These are phyloP conservation scores for Clausena lansium DNA, from an alignment of 345 rosid genomes.

Conservation along the genomic window DNA sequence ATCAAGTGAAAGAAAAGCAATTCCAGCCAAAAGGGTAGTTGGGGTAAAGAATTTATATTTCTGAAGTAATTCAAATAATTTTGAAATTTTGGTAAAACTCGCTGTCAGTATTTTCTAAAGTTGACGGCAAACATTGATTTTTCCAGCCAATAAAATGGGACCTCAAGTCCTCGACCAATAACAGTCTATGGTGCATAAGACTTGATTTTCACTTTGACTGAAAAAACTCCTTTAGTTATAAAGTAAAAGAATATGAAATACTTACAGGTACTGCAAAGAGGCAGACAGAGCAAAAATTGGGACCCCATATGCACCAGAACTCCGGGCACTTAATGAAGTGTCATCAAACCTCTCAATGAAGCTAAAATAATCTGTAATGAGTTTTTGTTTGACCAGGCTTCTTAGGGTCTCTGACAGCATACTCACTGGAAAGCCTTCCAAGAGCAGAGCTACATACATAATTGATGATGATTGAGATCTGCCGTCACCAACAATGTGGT, in stretches of 20 bases:
- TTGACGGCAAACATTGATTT: not conserved
- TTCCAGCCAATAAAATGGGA: not conserved
- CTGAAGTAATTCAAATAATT: not conserved
- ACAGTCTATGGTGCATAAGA: not conserved
- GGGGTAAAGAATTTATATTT: not conserved
- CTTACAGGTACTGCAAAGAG: conserved; percentile 72
- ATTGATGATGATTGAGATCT: conserved; percentile 43
- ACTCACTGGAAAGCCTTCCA: conserved; percentile 76
- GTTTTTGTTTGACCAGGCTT: conserved; percentile 49
- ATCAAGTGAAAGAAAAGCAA: not conserved
- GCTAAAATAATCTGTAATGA: conserved; percentile 52
- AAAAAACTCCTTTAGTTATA: not conserved
- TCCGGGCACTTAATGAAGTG: conserved; percentile 27
- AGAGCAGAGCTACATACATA: conserved; percentile 55
- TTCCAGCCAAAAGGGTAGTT: not conserved
- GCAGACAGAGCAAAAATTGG: conserved; percentile 73
- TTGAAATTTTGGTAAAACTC: not conserved
- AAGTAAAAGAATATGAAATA: conserved; percentile 16
- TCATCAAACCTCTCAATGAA: conserved; percentile 48
- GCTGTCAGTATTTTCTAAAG: not conserved
- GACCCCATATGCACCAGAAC: conserved; percentile 39
- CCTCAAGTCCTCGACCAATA: not conserved
- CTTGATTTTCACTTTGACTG: not conserved
- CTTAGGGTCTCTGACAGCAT: conserved; percentile 48
- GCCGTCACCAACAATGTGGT: conserved; percentile 35